Conservation (phyloP, 1,139 yeast species). For the Blastobotrys raffinosifermentans region DNA sequence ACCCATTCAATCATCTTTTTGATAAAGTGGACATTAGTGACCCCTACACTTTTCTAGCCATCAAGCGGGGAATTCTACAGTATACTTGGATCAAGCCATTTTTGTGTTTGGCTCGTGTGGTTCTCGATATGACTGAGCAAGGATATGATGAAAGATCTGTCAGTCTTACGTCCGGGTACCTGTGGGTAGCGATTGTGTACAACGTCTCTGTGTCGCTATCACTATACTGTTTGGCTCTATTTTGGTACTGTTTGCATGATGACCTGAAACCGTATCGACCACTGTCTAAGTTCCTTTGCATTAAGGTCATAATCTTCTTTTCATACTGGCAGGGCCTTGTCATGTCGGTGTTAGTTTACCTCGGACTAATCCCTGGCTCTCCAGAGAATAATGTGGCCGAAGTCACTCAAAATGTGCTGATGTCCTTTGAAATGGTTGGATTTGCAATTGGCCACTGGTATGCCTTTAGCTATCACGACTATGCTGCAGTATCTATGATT, state of each 20-base stretch:
- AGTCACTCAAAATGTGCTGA: constrained; percentile 68
- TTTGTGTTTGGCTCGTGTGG: constrained; percentile 51
- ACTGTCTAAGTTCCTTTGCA: constrained; percentile 87
- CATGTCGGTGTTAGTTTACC: constrained; percentile 53
- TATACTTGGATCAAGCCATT: constrained; percentile 94
- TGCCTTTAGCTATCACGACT: constrained; percentile 77
- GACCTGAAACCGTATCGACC: constrained; percentile 82
- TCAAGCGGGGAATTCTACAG: constrained; percentile 84
- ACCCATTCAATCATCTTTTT: constrained; percentile 53
- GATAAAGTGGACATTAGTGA: constrained; percentile 76
- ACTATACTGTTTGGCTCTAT: constrained; percentile 76
- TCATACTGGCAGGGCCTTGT: constrained; percentile 93
- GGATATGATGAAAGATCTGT: constrained; percentile 42
- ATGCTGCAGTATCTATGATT: constrained; percentile 54
- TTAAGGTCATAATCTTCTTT: constrained; percentile 88
- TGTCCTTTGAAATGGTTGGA: constrained; percentile 78
- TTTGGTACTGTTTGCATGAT: constrained; percentile 79
- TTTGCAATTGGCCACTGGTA: constrained; percentile 86
- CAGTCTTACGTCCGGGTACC: constrained; percentile 45
- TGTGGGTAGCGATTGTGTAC: constrained; percentile 67
- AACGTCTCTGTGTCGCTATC: constrained; percentile 78
- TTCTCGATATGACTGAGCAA: constrained; percentile 46
- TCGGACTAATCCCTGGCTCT: constrained; percentile 43
- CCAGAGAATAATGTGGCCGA: constrained; percentile 35
- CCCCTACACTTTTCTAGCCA: constrained; percentile 66